Conservation (phyloP, 2,329 filamentous ascomycete species). For the Botrytis fragariae region DNA sequence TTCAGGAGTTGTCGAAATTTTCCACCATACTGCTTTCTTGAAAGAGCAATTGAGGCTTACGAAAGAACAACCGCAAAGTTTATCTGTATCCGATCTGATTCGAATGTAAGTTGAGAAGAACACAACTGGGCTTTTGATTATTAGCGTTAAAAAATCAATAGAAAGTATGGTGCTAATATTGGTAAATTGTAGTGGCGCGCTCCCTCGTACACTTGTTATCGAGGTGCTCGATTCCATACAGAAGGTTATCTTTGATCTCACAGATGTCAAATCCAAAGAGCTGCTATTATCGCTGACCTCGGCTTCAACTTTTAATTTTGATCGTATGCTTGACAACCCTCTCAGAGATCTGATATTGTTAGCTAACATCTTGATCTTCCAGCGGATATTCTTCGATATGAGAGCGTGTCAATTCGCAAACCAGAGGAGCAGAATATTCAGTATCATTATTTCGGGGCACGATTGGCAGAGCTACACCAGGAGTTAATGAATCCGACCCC, state of each 20-base stretch:
- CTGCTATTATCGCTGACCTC: background rate
- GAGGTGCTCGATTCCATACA: background rate
- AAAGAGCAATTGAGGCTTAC: background rate
- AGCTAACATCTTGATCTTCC: no score
- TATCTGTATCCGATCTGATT: no score
- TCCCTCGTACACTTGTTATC: background rate
- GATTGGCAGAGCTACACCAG: background rate
- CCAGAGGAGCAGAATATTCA: background rate
- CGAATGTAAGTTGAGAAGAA: no score
- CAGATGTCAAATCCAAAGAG: background rate
- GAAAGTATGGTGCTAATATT: no score
- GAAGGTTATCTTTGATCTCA: background rate
- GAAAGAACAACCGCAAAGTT: no score
- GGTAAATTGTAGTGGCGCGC: no score
- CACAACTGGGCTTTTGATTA: no score
- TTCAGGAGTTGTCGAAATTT: background rate
- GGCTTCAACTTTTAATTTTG: background rate
- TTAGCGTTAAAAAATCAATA: no score
- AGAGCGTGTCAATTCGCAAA: background rate
- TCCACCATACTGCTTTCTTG: background rate
- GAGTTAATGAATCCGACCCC: background rate
- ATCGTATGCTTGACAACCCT: background rate
- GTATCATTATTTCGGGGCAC: background rate
- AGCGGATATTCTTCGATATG: background rate
- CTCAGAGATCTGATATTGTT: no score